Evolutionary conservation across 768 basidiomycete genomes (phyloP).

Genomic region (Auricularia heimuer): DNA sequence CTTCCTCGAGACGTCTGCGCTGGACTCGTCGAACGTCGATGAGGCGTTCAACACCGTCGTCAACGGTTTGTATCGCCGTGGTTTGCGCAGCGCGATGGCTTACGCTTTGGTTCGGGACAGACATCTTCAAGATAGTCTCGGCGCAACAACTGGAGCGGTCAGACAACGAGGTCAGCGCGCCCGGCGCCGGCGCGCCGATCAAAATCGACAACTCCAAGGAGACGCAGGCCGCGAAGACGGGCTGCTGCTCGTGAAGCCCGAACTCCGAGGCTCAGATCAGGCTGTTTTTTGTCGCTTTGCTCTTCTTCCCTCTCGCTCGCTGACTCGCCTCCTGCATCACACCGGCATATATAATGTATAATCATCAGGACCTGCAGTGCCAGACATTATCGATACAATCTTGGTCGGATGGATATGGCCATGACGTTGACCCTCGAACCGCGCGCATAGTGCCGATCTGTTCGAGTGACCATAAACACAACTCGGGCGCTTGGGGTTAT

Average conservation of each 20-base stretch:
- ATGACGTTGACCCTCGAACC: no score
- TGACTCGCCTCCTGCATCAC: no score
- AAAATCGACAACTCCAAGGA: constrained; percentile 44
- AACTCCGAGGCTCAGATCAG: no score
- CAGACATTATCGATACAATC: no score
- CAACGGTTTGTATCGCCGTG: constrained; percentile 46
- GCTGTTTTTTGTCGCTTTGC: no score
- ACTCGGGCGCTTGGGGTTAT: no score
- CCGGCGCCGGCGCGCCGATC: constrained; percentile 75
- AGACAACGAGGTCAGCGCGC: constrained; percentile 58
- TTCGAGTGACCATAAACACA: no score
- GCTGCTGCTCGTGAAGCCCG: constrained; percentile 24
- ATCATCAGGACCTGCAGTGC: no score
- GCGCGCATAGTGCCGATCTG: no score
- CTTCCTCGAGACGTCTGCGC: constrained; percentile 98
- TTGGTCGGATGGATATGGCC: no score
- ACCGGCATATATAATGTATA: no score
- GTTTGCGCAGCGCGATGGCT: not conserved
- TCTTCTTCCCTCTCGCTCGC: no score
- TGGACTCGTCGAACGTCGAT: constrained; percentile 99
- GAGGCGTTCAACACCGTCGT: constrained; percentile 95
- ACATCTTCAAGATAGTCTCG: constrained; percentile 96
- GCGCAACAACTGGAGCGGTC: constrained; percentile 88
- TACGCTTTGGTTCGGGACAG: constrained; percentile 29
- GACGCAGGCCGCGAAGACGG: constrained; percentile 22